Evolutionary conservation across 163 green algal species (phyloP), one percentile per base, ranked within the genome.

Genomic region (Scenedesmus sp.): DNA sequence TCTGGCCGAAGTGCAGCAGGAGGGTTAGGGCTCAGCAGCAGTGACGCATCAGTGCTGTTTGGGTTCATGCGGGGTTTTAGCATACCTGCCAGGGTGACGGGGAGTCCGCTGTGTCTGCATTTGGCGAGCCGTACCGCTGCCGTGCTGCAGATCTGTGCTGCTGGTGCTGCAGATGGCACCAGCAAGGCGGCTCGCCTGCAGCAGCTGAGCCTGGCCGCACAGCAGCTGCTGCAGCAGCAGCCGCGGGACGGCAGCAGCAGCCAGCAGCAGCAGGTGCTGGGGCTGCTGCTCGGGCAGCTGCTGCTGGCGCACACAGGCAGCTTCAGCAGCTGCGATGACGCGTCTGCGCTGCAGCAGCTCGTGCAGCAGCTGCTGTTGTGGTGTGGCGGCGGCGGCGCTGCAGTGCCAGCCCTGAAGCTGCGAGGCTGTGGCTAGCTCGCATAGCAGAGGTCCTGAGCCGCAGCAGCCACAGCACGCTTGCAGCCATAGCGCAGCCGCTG

Each of bases 131-230:
- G 49, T 20, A 93, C 85, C 44, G 81, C 87, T 37, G 94, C 91
- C 35, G 92, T 87, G 42, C 81, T 95, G 81, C 93, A 49, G 68
- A 85, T 89, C 76, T 85, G 90, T 46, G 37, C 81, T 44, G 90
- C 72, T 61, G 91, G 44, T 26, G 83, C 88, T 59, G 91, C 91
- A 12, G 88, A 92, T 65, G 92, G 93, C 44, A 91, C 86, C 35
- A 93, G 79, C 79, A 95, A 95, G 89, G 59, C 89, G 7, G 92
- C 93, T n/a, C 93, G 94, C 18, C 89, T 97, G 81, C 88, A 95
- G 83, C 97, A 98, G 93, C 96, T 98, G 30, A 91, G 94, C 79
- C 79, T 97, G 44, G 95, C 95, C 0, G 91, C 91, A 1, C 92
- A 95, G 16, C 92, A 96, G 56, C 88, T 96, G 61, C 44, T 79